Evolutionary conservation across 163 green algal genomes (phyloP).

Genomic region (Scenedesmus sp.): DNA sequence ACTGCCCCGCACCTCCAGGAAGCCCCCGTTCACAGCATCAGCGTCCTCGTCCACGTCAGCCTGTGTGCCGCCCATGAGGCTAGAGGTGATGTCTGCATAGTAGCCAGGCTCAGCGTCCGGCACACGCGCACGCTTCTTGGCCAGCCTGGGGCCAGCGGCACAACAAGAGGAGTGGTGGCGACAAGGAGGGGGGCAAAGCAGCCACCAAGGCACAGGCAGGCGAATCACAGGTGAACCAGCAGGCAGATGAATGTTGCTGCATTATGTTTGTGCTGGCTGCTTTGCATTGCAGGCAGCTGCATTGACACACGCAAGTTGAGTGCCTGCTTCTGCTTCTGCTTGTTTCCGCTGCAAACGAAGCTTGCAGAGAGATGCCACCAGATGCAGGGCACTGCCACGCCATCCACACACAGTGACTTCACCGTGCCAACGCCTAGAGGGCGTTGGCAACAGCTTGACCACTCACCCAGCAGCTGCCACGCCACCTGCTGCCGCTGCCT

Average conservation of each 20-base stretch:
- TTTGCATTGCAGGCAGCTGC: too few species aligned
- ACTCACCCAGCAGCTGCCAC: background rate
- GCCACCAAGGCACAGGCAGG: background rate
- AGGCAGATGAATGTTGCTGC: background rate
- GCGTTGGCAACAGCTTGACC: background rate
- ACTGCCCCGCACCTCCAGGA: background rate
- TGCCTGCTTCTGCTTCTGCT: too few species aligned
- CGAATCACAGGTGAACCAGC: background rate
- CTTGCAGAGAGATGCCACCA: too few species aligned
- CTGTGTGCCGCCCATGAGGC: conserved; percentile 11
- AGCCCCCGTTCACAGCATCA: background rate
- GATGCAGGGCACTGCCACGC: too few species aligned
- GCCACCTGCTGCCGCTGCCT: background rate
- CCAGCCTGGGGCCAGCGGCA: background rate
- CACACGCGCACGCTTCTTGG: background rate
- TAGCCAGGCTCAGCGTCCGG: background rate
- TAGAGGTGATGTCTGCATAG: conserved; percentile 11
- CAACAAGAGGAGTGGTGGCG: too few species aligned
- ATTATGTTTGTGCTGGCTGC: too few species aligned
- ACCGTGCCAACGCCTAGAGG: background rate
- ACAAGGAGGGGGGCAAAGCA: background rate
- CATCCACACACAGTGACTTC: too few species aligned
- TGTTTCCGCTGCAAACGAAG: too few species aligned
- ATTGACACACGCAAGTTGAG: too few species aligned
- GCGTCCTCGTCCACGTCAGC: background rate